phyloP scores from a whole-genome alignment of 441 rosid genomes.

The Brassica balearica region DNA sequence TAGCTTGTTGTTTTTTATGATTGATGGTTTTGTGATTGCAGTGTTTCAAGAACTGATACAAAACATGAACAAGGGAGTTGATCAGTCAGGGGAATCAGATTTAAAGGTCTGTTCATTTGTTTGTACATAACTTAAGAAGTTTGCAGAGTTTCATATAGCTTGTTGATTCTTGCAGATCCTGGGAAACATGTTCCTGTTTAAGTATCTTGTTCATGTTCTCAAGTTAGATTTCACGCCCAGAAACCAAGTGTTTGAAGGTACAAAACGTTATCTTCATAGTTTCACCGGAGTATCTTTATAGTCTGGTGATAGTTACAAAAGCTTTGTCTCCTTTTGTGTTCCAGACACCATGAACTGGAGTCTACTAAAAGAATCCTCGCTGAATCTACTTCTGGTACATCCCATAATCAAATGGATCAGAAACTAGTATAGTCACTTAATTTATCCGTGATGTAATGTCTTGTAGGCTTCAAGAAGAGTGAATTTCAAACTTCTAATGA shows the following conservation, averaged over 20 bases:
- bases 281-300: neutral
- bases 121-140: neutral
- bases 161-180: constrained; percentile 55
- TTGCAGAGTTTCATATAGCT: constrained; percentile 6
- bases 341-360: constrained; percentile 86
- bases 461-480: constrained; percentile 79
- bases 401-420: neutral
- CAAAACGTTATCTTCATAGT: constrained; percentile 16
- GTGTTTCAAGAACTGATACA: constrained; percentile 70
- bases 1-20: neutral
- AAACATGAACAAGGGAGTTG: constrained; percentile 50
- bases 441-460: neutral
- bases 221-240: constrained; percentile 71
- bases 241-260: constrained; percentile 62
- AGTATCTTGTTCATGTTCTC: constrained; percentile 76
- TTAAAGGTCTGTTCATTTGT: constrained; percentile 56
- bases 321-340: constrained; percentile 26
- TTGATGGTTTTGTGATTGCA: constrained; percentile 42
- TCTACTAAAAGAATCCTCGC: constrained; percentile 66
- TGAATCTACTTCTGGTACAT: constrained; percentile 79
- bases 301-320: constrained; percentile 14
- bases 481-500: constrained; percentile 66
- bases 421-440: constrained; percentile 6
- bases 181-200: constrained; percentile 70
- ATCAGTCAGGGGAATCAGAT: constrained; percentile 45